These are phyloP conservation scores for Plicaturopsis crispa DNA, from an alignment of 768 basidiomycete genomes.

Conservation along the genomic window DNA sequence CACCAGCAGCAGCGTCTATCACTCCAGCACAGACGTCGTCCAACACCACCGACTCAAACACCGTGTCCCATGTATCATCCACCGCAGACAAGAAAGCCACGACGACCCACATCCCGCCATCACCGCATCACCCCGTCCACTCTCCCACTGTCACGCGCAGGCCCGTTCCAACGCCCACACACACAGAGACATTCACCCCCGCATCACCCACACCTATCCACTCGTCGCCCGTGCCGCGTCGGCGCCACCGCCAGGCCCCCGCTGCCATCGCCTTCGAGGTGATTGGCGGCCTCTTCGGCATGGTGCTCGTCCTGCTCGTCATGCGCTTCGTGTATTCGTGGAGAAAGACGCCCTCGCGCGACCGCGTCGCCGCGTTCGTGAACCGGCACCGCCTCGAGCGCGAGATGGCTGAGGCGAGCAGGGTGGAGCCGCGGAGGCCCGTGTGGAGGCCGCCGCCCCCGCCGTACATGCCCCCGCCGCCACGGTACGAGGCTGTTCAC, in stretches of 20 bases:
- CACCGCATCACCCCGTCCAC: not conserved
- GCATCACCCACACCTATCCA: not conserved
- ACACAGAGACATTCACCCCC: not conserved
- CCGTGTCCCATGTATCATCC: too few relatives aligned
- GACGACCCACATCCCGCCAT: too few relatives aligned
- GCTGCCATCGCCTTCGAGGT: constrained; percentile 37
- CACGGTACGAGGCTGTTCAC: constrained; percentile 28
- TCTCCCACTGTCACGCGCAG: constrained; percentile 6
- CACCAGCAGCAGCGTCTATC: too few relatives aligned
- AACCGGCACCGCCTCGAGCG: constrained; percentile 39
- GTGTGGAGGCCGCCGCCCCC: constrained; percentile 38
- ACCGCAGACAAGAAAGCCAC: too few relatives aligned
- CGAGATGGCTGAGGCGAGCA: constrained; percentile 42
- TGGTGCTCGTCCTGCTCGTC: constrained; percentile 26
- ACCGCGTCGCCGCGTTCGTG: constrained; percentile 34
- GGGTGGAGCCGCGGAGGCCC: constrained; percentile 22
- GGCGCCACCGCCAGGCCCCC: constrained; percentile 13
- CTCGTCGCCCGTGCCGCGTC: too few relatives aligned
- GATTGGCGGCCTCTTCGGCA: constrained; percentile 31
- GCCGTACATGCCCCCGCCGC: constrained; percentile 44
- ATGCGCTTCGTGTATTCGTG: constrained; percentile 37
- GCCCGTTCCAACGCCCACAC: constrained; percentile 1
- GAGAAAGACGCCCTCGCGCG: constrained; percentile 34
- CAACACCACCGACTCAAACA: too few relatives aligned
- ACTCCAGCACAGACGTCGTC: too few relatives aligned